A percentile compares a stretch with the other conserved stretches of the same genome.
Evolutionary conservation across 768 basidiomycete species (phyloP).

Genomic region (Multifurca ochricompacta): DNA sequence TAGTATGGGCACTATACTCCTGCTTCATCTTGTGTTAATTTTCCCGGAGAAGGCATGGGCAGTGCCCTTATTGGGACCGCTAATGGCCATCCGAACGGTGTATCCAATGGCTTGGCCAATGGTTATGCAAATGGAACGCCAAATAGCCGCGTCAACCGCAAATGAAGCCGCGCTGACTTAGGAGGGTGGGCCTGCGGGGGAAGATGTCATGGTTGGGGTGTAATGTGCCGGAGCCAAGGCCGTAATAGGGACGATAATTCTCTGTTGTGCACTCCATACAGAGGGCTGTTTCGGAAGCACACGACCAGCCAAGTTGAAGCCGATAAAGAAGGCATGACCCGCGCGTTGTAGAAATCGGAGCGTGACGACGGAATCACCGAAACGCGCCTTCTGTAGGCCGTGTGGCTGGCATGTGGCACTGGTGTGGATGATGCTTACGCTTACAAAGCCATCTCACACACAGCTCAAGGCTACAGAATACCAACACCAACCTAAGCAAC

Average conservation of each 20-base stretch:
- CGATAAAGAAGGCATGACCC: too few species aligned
- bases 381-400: too few species aligned
- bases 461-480: too few species aligned
- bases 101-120: not conserved
- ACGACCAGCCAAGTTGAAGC: too few species aligned
- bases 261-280: not conserved
- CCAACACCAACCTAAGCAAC: too few species aligned
- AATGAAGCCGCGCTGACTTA: not conserved
- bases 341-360: too few species aligned
- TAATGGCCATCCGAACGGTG: not conserved
- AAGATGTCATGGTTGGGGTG: not conserved
- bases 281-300: not conserved
- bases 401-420: too few species aligned
- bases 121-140: too few species aligned
- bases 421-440: too few species aligned
- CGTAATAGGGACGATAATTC: not conserved
- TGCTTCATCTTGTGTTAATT: constrained; percentile 3
- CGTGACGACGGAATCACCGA: too few species aligned
- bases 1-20: not conserved
- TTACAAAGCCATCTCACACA: too few species aligned
- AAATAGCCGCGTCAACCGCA: not conserved
- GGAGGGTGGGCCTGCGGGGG: not conserved
- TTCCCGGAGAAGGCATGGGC: not conserved
- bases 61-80: not conserved
- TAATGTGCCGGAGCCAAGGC: not conserved